Evolutionary conservation across 2,329 filamentous ascomycete genomes (phyloP).

Genomic region (Scedosporium dehoogii): DNA sequence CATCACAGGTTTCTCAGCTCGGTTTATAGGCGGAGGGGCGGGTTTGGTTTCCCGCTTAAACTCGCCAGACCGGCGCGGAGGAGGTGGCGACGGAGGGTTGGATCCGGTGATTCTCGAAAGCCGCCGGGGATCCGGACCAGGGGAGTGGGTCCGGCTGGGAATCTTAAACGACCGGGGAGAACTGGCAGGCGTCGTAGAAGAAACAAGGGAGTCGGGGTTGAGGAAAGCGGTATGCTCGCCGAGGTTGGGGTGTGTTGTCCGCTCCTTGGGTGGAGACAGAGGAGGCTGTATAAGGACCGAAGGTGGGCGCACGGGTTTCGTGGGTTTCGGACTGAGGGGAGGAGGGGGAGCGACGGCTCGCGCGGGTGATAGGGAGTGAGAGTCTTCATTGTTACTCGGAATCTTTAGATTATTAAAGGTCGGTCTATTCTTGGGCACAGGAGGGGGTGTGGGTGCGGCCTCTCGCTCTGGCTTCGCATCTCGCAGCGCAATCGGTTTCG

Average conservation of each 20-base stretch:
- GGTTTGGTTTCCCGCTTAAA: slow-evolving; percentile 36
- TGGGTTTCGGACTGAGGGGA: slow-evolving; percentile 33
- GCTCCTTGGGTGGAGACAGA: slow-evolving; percentile 51
- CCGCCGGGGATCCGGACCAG: slow-evolving; percentile 33
- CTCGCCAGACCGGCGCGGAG: slow-evolving; percentile 53
- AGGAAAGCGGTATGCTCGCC: slow-evolving; percentile 35
- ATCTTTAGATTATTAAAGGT: slow-evolving; percentile 17
- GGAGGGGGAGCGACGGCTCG: slow-evolving; percentile 34
- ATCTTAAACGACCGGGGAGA: slow-evolving; percentile 40
- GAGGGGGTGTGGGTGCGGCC: slow-evolving; percentile 18
- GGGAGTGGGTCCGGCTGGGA: slow-evolving; percentile 45
- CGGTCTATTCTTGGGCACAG: slow-evolving; percentile 22
- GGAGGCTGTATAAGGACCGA: slow-evolving; percentile 62
- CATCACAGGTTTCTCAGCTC: slow-evolving; percentile 56
- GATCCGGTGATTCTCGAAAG: slow-evolving; percentile 39
- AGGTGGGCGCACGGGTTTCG: slow-evolving; percentile 36
- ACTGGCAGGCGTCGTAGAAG: slow-evolving; percentile 28
- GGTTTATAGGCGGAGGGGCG: slow-evolving; percentile 67
- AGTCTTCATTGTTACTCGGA: not conserved
- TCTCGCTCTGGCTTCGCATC: slow-evolving; percentile 29
- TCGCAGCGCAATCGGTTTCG: slow-evolving; percentile 32
- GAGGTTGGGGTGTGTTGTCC: slow-evolving; percentile 22
- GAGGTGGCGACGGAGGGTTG: slow-evolving; percentile 52
- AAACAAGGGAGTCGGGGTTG: slow-evolving; percentile 34
- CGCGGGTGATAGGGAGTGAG: slow-evolving; percentile 13